Conservation (phyloP, 2,329 filamentous ascomycete species). For the Aquanectria penicillioides region DNA sequence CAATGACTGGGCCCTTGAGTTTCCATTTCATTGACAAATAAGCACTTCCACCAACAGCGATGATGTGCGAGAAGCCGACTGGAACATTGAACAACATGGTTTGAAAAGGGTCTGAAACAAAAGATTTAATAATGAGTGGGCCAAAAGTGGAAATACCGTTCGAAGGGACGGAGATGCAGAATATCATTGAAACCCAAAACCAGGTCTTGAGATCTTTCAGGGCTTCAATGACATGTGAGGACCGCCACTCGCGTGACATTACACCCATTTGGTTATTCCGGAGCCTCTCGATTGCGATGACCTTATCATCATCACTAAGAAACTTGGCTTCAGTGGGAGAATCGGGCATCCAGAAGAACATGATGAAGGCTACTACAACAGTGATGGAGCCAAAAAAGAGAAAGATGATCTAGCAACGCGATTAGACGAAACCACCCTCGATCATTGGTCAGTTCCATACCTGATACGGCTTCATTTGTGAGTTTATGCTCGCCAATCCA, state of each 20-base stretch:
- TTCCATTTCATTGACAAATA: constrained; percentile 64
- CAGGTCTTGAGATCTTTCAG: constrained; percentile 68
- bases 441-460: constrained; percentile 36
- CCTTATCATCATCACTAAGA: constrained; percentile 60
- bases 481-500: constrained; percentile 66
- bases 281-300: constrained; percentile 64
- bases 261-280: constrained; percentile 66
- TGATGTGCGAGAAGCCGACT: constrained; percentile 67
- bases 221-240: constrained; percentile 63
- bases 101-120: constrained; percentile 65
- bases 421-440: neutral
- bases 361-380: constrained; percentile 55
- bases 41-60: constrained; percentile 67
- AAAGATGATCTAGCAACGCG: constrained; percentile 55
- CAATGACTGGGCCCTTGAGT: constrained; percentile 66
- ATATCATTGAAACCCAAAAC: constrained; percentile 65
- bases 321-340: constrained; percentile 62
- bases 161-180: constrained; percentile 66
- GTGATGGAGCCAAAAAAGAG: constrained; percentile 64
- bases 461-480: constrained; percentile 58
- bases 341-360: constrained; percentile 60
- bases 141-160: constrained; percentile 69
- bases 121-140: constrained; percentile 67
- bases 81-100: constrained; percentile 71
- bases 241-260: constrained; percentile 61